Base-by-base conservation (phyloP, 2,329 filamentous ascomycete species). In the Aspergillus carbonarius region DNA sequence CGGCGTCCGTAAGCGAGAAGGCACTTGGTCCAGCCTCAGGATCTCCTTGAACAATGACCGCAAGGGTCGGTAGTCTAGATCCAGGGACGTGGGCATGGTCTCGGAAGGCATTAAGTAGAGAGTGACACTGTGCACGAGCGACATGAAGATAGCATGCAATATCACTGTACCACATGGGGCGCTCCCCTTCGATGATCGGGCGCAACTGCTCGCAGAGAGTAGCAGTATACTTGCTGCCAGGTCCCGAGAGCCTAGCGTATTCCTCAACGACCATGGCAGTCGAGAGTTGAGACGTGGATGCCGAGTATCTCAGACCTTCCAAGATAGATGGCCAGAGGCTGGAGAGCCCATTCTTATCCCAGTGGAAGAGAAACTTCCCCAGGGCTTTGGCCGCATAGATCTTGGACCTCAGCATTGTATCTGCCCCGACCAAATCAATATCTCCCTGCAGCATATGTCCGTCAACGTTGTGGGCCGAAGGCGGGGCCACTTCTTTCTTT, bases 381-480 rank as follows among this genome's bases (percentile, higher is more conserved):
- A 99, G 87, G 2, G 95, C 95, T 69, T 85, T 87, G 18, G 93
- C 91, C 12, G 93, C 91, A 59, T 87, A 90, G n/a, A 96, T 88
- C 65, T 93, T 90, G 7, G 93, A 96, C 61, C 93, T 87, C 51
- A 98, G 86, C 74, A 99, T 85, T 6, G 88, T 88, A 60, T 99
- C 95, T 68, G 90, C 85, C 32, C 95, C 93, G 25, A 99, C 93
- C 42, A 99, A 82, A 70, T 99, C 96, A 48, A 98, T 88, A 69
- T 99, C 96, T 53, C 96, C 95, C 72, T 93, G 91, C 81, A 99
- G 92, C 89, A 99, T 97, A 66, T 96, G 93, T 9, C 93, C 95
- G 73, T 99, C 95, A 17, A 99, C 92, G 73, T 99, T 96, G 75
- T 99, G 95, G 1, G 89, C 85, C n/a, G 89, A 84, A 4, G 83